These are phyloP conservation scores for Austroboletus novae-zelandiae DNA, from an alignment of 1,284 basidiomycete species.

Conservation along the genomic window DNA sequence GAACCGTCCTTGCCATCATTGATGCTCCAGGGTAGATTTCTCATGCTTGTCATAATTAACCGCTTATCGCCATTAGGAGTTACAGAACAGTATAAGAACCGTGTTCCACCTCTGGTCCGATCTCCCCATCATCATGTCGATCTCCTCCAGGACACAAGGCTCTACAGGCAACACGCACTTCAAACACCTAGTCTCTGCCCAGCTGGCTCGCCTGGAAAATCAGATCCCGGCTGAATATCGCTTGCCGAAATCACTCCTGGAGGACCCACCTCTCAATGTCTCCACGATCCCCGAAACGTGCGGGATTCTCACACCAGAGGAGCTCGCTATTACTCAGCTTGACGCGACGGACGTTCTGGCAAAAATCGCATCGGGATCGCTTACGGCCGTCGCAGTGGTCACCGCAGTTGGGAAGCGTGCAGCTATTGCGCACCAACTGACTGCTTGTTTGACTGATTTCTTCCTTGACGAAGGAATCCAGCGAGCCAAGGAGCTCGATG, in stretches of 20 bases:
- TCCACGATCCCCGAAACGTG: slow-evolving; percentile 34
- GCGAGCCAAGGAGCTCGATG: slow-evolving; percentile 43
- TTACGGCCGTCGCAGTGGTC: too few relatives aligned
- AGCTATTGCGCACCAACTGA: slow-evolving; percentile 30
- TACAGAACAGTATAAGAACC: too few relatives aligned
- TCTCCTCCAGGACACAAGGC: slow-evolving; percentile 21
- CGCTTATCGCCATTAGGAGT: too few relatives aligned
- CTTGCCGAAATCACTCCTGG: slow-evolving; percentile 14
- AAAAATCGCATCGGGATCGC: neutral
- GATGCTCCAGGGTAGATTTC: too few relatives aligned
- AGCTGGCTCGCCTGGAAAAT: slow-evolving; percentile 15
- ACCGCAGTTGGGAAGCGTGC: slow-evolving; percentile 23
- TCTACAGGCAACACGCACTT: slow-evolving; percentile 24
- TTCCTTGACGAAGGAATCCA: slow-evolving; percentile 35
- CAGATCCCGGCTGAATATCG: neutral
- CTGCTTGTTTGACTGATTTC: slow-evolving; percentile 28
- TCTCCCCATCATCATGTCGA: slow-evolving; percentile 11
- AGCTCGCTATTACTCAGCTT: slow-evolving; percentile 29
- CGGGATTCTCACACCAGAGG: slow-evolving; percentile 39
- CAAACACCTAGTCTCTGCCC: slow-evolving; percentile 14
- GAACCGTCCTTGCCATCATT: too few relatives aligned
- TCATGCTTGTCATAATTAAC: too few relatives aligned
- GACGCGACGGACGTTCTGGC: slow-evolving; percentile 17
- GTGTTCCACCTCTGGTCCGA: too few relatives aligned
- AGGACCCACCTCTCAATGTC: slow-evolving; percentile 27